These are phyloP conservation scores for Drechslera avenae DNA, from an alignment of 2,329 filamentous ascomycete genomes.

Conservation along the genomic window DNA sequence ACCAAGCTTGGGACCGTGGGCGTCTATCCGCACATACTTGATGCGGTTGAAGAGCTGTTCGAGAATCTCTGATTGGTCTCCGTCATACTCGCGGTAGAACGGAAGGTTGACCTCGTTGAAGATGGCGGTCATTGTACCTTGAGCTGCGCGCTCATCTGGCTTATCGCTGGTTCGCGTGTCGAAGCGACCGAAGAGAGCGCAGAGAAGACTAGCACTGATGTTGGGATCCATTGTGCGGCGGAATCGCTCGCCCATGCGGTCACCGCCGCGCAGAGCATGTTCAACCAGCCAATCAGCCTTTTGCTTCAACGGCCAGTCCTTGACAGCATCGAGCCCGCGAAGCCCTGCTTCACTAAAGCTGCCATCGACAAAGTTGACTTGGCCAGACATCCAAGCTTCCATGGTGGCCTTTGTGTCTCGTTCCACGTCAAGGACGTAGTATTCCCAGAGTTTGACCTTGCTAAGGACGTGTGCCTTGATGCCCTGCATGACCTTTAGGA, in stretches of 20 bases:
- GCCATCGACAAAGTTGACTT: constrained; percentile 61
- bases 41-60: constrained; percentile 92
- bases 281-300: constrained; percentile 70
- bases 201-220: constrained; percentile 71
- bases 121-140: constrained; percentile 62
- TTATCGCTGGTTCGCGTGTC: constrained; percentile 57
- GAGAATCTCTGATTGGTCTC: constrained; percentile 79
- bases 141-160: constrained; percentile 59
- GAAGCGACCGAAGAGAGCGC: constrained; percentile 71
- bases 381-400: constrained; percentile 71
- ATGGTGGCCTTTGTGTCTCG: constrained; percentile 70
- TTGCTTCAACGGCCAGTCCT: constrained; percentile 60
- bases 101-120: constrained; percentile 85
- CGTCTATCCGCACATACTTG: constrained; percentile 93
- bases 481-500: constrained; percentile 80
- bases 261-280: constrained; percentile 71
- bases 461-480: constrained; percentile 81
- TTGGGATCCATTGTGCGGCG: constrained; percentile 72
- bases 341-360: constrained; percentile 55
- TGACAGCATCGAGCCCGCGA: constrained; percentile 59
- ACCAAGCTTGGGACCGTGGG: constrained; percentile 85
- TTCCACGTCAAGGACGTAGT: constrained; percentile 82
- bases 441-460: constrained; percentile 86
- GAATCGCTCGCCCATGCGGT: constrained; percentile 80
- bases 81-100: constrained; percentile 91